Percentiles rank a stretch among this genome's conserved stretches.
Evolutionary conservation across 306 rosid genomes (phyloP).

Genomic region (Vachellia pachyceras): DNA sequence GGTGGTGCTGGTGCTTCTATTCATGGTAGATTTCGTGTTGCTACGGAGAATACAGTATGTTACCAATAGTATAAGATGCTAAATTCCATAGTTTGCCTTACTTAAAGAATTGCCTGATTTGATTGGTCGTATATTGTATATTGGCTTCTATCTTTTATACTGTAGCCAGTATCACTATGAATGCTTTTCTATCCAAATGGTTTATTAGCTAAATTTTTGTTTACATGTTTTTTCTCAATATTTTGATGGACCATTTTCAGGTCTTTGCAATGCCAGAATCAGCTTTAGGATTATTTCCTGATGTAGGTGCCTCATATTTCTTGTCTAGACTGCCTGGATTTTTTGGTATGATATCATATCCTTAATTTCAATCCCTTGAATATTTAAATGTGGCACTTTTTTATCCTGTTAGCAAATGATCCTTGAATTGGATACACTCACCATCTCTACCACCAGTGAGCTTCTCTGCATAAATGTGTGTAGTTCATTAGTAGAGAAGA

Average conservation of each 20-base stretch:
- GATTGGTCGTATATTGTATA: not conserved
- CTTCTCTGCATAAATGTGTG: constrained; percentile 9
- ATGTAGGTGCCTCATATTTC: constrained; percentile 88
- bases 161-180: not conserved
- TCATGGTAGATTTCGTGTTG: constrained; percentile 88
- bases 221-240: constrained; percentile 29
- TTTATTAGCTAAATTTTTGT: constrained; percentile 1
- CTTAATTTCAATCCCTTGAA: constrained; percentile 34
- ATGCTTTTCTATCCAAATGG: not conserved
- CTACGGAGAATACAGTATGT: constrained; percentile 85
- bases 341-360: constrained; percentile 66
- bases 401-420: constrained; percentile 6
- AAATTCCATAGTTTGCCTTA: not conserved
- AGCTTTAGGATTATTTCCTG: constrained; percentile 94
- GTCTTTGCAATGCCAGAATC: constrained; percentile 99
- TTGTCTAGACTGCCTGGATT: constrained; percentile 92
- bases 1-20: constrained; percentile 96
- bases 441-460: constrained; percentile 1
- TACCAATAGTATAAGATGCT: constrained; percentile 2
- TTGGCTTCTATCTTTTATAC: constrained; percentile 1
- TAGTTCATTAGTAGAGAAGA: not conserved
- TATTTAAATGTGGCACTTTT: constrained; percentile 8
- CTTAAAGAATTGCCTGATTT: not conserved
- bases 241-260: constrained; percentile 54
- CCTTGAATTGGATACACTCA: constrained; percentile 22